These are phyloP conservation scores for Penicillium cosmopolitanum DNA, from an alignment of 495 filamentous ascomycete species.

Conservation along the genomic window DNA sequence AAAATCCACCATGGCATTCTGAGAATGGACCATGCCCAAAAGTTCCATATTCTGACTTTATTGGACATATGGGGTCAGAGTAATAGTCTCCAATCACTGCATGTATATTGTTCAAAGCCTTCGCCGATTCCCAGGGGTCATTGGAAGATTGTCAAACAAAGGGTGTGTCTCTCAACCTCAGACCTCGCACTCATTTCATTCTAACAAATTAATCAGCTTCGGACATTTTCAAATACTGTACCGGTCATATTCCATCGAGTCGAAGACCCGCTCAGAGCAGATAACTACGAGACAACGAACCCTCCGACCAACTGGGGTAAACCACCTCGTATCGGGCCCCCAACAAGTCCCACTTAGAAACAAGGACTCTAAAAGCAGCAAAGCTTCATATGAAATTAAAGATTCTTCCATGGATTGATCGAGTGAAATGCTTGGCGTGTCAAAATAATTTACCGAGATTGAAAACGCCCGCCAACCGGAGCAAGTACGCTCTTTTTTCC, in stretches of 20 bases:
- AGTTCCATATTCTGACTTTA: constrained; percentile 23
- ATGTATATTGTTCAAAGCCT: constrained; percentile 20
- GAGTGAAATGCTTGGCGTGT: no score
- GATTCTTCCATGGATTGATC: no score
- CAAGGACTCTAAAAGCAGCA: background rate
- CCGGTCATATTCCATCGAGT: constrained; percentile 7
- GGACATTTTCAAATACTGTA: constrained; percentile 6
- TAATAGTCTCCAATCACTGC: constrained; percentile 21
- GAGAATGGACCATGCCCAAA: constrained; percentile 14
- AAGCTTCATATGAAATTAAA: background rate
- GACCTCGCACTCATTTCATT: background rate
- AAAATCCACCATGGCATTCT: constrained; percentile 15
- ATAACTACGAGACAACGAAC: background rate
- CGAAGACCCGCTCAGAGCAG: constrained; percentile 24
- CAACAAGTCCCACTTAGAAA: background rate
- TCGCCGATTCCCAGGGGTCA: constrained; percentile 4
- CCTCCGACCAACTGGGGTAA: background rate
- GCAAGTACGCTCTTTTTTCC: no score
- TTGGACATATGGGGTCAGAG: constrained; percentile 25
- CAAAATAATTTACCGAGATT: no score
- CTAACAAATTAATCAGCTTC: background rate
- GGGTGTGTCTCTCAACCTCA: constrained; percentile 4
- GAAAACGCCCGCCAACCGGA: no score
- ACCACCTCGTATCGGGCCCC: background rate
- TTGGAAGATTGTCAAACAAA: constrained; percentile 19